phyloP scores from a whole-genome alignment of 2,329 filamentous ascomycete species.

The Pestalotiopsis sp. region DNA sequence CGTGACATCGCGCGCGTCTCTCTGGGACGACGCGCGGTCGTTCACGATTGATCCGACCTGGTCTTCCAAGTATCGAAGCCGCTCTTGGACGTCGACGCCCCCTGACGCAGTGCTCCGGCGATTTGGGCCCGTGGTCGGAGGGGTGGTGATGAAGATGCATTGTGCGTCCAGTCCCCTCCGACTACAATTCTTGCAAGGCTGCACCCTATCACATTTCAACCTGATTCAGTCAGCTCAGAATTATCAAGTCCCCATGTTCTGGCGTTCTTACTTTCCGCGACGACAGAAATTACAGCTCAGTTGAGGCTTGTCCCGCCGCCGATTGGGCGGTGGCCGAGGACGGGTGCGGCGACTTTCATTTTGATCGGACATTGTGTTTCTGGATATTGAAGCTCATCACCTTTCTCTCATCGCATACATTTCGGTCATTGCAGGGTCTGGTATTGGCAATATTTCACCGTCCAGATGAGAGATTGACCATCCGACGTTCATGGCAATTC shows the following conservation, averaged over 20 bases:
- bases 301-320: slow-evolving; percentile 9
- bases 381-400: too few species aligned
- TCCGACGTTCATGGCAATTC: background rate
- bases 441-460: background rate
- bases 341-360: background rate
- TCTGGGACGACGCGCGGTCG: background rate
- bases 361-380: slow-evolving; percentile 6
- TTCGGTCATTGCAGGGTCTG: too few species aligned
- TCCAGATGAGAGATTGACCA: background rate
- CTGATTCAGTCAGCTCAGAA: background rate
- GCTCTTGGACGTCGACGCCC: background rate
- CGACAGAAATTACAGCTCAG: slow-evolving; percentile 7
- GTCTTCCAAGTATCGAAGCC: slow-evolving; percentile 4
- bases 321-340: slow-evolving; percentile 7
- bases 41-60: background rate
- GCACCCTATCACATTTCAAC: slow-evolving; percentile 5
- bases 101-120: background rate
- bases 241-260: background rate
- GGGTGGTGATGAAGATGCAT: background rate
- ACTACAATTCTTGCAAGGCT: slow-evolving; percentile 4
- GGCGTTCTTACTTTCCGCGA: background rate
- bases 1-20: background rate
- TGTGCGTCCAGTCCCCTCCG: background rate
- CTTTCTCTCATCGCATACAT: too few species aligned
- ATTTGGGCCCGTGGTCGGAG: background rate